Evolutionary conservation across 352 stramenopile species (phyloP).

Genomic region (Globisporangium perplexum): DNA sequence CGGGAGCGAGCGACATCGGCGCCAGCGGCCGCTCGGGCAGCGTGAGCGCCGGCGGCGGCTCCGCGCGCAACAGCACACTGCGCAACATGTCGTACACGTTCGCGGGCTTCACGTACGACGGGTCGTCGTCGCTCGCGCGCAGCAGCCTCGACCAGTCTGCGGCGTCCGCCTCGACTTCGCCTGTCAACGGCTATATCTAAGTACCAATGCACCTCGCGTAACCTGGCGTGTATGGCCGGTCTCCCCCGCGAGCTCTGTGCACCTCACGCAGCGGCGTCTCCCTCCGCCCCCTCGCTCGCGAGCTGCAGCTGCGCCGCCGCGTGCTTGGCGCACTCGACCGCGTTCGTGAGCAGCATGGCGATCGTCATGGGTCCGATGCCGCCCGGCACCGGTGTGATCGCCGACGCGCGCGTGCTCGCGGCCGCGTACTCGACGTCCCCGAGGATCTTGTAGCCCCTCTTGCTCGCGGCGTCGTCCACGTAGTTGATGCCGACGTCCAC

Average conservation of each 20-base stretch:
- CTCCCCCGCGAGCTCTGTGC: not conserved
- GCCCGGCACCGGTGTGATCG: constrained; percentile 96
- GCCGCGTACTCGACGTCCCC: constrained; percentile 96
- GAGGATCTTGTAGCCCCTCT: constrained; percentile 91
- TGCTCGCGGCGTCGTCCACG: constrained; percentile 77
- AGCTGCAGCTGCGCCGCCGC: constrained; percentile 9
- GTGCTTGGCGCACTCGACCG: constrained; percentile 52
- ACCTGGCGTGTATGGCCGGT: not conserved
- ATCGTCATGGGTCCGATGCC: constrained; percentile 99
- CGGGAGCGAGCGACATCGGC: not conserved
- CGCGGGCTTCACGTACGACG: constrained; percentile 79
- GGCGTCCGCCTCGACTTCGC: constrained; percentile 9
- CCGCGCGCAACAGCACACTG: constrained; percentile 51
- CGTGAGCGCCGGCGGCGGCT: constrained; percentile 31
- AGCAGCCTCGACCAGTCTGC: constrained; percentile 27
- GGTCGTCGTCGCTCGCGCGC: constrained; percentile 41
- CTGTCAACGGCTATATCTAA: constrained; percentile 23
- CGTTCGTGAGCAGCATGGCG: constrained; percentile 91
- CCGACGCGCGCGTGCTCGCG: constrained; percentile 76
- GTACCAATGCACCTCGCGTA: not conserved
- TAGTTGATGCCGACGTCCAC: constrained; percentile 99
- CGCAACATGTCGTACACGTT: constrained; percentile 86
- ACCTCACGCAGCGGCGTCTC: not conserved
- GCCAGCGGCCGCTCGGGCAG: constrained; percentile 12
- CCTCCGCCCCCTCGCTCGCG: not conserved